A percentile compares a stretch with the other conserved stretches of the same genome.
phyloP scores from a whole-genome alignment of 2,329 filamentous ascomycete species.

The Capronia americana region DNA sequence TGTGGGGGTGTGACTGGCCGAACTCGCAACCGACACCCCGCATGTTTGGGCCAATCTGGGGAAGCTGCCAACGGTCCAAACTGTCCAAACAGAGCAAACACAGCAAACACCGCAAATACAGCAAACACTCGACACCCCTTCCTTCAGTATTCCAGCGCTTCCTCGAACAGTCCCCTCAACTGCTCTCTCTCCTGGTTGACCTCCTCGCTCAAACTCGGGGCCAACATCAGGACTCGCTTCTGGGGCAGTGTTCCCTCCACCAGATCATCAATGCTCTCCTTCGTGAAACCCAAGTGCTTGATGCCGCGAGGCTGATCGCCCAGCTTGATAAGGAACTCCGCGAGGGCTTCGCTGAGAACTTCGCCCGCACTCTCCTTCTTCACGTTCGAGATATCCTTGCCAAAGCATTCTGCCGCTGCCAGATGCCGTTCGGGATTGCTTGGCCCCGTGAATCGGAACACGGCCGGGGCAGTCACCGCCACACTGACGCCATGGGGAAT shows the following conservation, averaged over 20 bases:
- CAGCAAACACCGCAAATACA: neutral
- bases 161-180: conserved; percentile 71
- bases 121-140: neutral
- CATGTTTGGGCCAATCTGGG: neutral
- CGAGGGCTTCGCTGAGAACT: conserved; percentile 81
- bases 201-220: conserved; percentile 77
- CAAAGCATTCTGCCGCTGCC: conserved; percentile 86
- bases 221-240: conserved; percentile 85
- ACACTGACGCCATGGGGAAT: conserved; percentile 97
- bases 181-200: conserved; percentile 74
- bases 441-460: conserved; percentile 90
- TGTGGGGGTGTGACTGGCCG: conserved; percentile 1
- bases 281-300: conserved; percentile 79
- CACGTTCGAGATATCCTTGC: conserved; percentile 84
- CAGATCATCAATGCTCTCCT: conserved; percentile 76
- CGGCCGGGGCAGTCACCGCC: conserved; percentile 88
- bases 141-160: conserved; percentile 60
- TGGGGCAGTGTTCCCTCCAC: conserved; percentile 97
- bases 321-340: conserved; percentile 78
- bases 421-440: conserved; percentile 94
- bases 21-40: neutral
- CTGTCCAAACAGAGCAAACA: neutral
- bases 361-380: conserved; percentile 90
- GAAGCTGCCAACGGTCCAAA: conserved; percentile 1
- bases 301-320: conserved; percentile 91